Conservation (phyloP, 129 eudicot genomes). For the Tagetes erecta region DNA sequence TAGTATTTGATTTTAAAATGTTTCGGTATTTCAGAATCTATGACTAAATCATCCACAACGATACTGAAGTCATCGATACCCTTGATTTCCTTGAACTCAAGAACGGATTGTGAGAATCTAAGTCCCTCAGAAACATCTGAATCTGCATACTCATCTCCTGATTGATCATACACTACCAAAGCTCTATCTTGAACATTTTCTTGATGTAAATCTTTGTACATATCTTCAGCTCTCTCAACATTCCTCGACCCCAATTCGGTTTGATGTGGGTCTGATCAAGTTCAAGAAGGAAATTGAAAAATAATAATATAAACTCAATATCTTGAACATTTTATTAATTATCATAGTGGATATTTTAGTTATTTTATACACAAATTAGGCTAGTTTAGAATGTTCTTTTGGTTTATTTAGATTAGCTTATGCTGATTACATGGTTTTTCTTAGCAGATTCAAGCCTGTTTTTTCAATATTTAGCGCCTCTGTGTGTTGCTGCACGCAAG, state of each 20-base stretch:
- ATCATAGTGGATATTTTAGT: too few relatives aligned
- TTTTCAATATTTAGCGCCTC: too few relatives aligned
- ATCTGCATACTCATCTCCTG: slow-evolving; percentile 28
- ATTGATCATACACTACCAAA: slow-evolving; percentile 37
- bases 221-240: slow-evolving; percentile 15
- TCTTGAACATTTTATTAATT: neutral
- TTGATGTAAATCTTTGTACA: slow-evolving; percentile 14
- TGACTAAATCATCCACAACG: slow-evolving; percentile 51
- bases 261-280: slow-evolving; percentile 20
- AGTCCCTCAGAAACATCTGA: slow-evolving; percentile 43
- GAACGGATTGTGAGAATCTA: slow-evolving; percentile 49
- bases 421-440: too few relatives aligned
- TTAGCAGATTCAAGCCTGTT: too few relatives aligned
- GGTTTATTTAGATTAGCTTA: too few relatives aligned
- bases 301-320: too few relatives aligned
- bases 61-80: slow-evolving; percentile 48
- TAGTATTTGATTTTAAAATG: slow-evolving; percentile 56
- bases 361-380: too few relatives aligned
- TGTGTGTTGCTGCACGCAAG: too few relatives aligned
- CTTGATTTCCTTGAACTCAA: slow-evolving; percentile 47
- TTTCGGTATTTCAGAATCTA: slow-evolving; percentile 59
- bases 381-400: too few relatives aligned
- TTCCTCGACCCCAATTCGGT: neutral
- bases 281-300: neutral
- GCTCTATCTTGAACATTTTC: slow-evolving; percentile 27